Conservation (phyloP, 2,329 filamentous ascomycete species). For the Bipolaris bicolor region DNA sequence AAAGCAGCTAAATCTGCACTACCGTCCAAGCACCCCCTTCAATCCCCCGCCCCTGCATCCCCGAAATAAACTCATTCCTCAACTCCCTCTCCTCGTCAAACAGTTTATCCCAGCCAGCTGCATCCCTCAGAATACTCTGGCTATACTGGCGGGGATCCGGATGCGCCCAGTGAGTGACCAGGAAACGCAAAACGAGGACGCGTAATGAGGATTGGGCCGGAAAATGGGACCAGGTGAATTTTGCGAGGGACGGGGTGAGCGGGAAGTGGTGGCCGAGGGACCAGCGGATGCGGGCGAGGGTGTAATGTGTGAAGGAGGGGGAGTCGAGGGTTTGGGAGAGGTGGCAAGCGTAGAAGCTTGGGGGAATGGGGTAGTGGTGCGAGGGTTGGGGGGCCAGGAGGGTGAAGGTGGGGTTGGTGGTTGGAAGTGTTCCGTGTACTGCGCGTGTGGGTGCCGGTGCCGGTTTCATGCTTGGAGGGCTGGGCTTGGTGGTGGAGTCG, state of each 20-base stretch:
- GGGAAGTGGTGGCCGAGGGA: conserved; percentile 17
- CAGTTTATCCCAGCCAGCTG: conserved; percentile 13
- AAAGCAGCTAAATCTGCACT: too few relatives aligned
- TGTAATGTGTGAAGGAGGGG: conserved; percentile 22
- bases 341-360: conserved; percentile 25
- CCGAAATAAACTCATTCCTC: conserved; percentile 19
- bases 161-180: conserved; percentile 17
- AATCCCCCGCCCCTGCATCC: conserved; percentile 12
- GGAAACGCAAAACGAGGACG: conserved; percentile 19
- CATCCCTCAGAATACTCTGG: not conserved
- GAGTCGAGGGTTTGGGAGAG: conserved; percentile 22
- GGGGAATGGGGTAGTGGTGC: not conserved
- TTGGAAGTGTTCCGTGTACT: too few relatives aligned
- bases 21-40: too few relatives aligned
- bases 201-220: conserved; percentile 3
- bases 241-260: conserved; percentile 19
- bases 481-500: too few relatives aligned
- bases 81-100: conserved; percentile 19
- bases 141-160: not conserved
- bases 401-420: too few relatives aligned
- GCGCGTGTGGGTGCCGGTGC: too few relatives aligned
- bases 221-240: conserved; percentile 15
- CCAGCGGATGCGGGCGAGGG: conserved; percentile 16
- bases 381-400: too few relatives aligned
- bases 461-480: too few relatives aligned